A percentile compares a stretch with the other conserved stretches of the same genome.
These are phyloP conservation scores for Roridomyces roridus DNA, from an alignment of 768 basidiomycete species.

Conservation along the genomic window DNA sequence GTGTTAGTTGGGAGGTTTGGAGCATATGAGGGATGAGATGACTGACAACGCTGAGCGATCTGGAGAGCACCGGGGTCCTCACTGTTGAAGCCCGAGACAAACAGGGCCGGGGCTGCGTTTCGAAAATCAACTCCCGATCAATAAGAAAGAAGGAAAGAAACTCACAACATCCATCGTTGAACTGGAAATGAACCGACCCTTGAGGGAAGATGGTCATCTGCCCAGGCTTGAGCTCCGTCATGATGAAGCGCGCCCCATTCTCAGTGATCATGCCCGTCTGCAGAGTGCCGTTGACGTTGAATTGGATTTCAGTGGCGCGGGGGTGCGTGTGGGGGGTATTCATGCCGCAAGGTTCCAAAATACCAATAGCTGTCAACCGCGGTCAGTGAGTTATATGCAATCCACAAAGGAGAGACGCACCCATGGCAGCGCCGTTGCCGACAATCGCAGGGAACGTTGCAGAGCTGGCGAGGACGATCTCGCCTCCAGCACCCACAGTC, in stretches of 20 bases:
- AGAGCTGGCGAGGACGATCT: slow-evolving; percentile 5
- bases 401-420: background rate
- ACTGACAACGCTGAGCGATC: slow-evolving; percentile 18
- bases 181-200: slow-evolving; percentile 21
- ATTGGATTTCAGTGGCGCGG: slow-evolving; percentile 22
- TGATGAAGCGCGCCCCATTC: slow-evolving; percentile 22
- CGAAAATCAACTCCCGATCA: background rate
- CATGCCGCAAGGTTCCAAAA: slow-evolving; percentile 14
- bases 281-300: slow-evolving; percentile 20
- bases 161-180: slow-evolving; percentile 16
- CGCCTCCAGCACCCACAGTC: slow-evolving; percentile 4
- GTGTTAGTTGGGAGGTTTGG: too few relatives aligned
- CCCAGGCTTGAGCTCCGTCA: slow-evolving; percentile 13
- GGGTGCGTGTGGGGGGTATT: slow-evolving; percentile 23
- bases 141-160: slow-evolving; percentile 17
- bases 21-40: too few relatives aligned
- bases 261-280: slow-evolving; percentile 21
- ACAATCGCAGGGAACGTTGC: slow-evolving; percentile 17
- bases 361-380: slow-evolving; percentile 5
- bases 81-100: slow-evolving; percentile 19
- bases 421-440: slow-evolving; percentile 18
- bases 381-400: too few relatives aligned
- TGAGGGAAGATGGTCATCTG: slow-evolving; percentile 19
- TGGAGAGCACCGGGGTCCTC: slow-evolving; percentile 16
- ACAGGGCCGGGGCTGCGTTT: slow-evolving; percentile 13